Evolutionary conservation across 768 basidiomycete species (phyloP), one percentile per base, ranked within the genome.

Genomic region (Rhodotorula diobovata): DNA sequence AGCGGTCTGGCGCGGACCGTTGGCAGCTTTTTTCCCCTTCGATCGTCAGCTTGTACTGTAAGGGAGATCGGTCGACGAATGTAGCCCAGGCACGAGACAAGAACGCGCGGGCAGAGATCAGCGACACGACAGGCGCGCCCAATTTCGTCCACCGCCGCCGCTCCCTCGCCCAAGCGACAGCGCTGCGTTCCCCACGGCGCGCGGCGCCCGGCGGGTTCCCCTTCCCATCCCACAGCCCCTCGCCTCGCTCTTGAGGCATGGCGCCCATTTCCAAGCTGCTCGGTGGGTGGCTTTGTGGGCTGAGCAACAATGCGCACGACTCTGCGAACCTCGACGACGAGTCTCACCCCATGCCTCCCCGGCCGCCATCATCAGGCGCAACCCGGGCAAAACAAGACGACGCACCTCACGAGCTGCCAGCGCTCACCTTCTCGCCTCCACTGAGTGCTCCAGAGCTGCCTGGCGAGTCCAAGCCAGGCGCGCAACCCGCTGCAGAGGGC

Each of bases 361-460:
- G 20, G 15, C 45, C 45, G 18, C 4, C 45, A 7, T 30, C 18
- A 11, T 57, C 35, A 35, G 35, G 41, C 16, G 16, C 53, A 2
- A 55, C 14, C 9, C 35, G 5, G 5, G 2, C 21, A 50, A 3
- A 8, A 1, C 28, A 14, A 56, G 30, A 20, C 63, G 10, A 56
- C 60, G 0, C 69, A 21, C 61, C 70, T 21, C 70, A 56, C 54
- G 55, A 66, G 39, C 65, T 67, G 28, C 70, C 70, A 1, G 64
- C 59, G 5, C 23, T 71, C 18, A 35, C 48, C 39, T 67, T 71
- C 41, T 37, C 59, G 16, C n/a, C 53, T 9, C 60, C 70, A 7
- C 53, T 51, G 18, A 61, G 50, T 8, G 63, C 65, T 18, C 32
- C 54, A 18, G 64, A 66, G 2, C 34, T 50, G 4, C 4, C 61